Evolutionary conservation across 2,329 filamentous ascomycete species (phyloP), one percentile per base, ranked within the genome.

Genomic region (Aspergillus ruber): DNA sequence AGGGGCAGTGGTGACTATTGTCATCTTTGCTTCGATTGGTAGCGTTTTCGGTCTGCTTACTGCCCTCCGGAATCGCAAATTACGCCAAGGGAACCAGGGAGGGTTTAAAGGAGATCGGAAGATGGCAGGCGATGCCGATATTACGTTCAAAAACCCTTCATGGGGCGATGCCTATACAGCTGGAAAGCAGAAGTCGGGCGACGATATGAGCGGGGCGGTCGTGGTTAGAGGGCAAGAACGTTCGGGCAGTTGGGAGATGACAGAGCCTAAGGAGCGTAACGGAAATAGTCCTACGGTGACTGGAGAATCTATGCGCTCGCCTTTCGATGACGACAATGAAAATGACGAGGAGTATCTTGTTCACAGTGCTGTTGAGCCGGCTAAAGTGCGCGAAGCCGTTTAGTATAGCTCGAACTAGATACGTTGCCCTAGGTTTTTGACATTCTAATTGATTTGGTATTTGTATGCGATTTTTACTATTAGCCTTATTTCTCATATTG

Each of bases 231-330:
- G 71, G 1, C 74, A 81, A 58, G 78, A 81, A 62, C 65, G 78
- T 39, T 67, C 75, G 15, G 78, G 76, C 0, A 81, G 78, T 50
- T 82, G 79, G 79, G 79, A 82, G 58, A 61, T 82, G 62, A 69
- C 70, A 45, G 55, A 66, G 40, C 56, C 62, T 15, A 60, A 59
- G 59, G 65, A 52, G 56, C 58, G 50, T 43, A 47, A 54, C 21
- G 39, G 55, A 47, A 35, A 51, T 33, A 53, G 53, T 41, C 43
- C 46, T 36, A 46, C 52, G 23, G 52, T 52, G 15, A 46, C 48
- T 23, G 50, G 55, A 15, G 47, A 50, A 6, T 18, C 36, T 12
- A 5, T 18, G 5, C 36, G 36, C 10, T 67, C 64, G 44, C 75
- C 73, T 52, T 72, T 74, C 50, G 73, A 76, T 46, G 69, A 69